Base-by-base conservation (phyloP, 257 asterid genomes). In the Salvia miltiorrhiza region DNA sequence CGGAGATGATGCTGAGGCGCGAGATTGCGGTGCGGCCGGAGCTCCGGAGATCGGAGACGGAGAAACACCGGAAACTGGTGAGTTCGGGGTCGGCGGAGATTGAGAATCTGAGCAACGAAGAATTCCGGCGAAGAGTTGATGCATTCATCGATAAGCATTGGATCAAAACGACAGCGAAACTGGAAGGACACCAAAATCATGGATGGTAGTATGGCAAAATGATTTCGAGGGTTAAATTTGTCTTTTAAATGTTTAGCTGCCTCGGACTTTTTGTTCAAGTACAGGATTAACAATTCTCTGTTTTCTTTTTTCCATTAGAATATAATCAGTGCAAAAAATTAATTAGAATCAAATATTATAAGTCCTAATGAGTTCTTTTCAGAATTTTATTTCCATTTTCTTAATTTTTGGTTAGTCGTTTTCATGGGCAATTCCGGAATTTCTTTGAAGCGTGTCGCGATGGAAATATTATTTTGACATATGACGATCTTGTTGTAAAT, bases 31-130 rank as follows among this genome's bases (percentile, higher is more conserved):
- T 54, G 71, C 77, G 66, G 70, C 80, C 73, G 69, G 88, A 78
- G 74, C 78, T 90, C 52, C 83, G 88, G 45, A 82, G 95, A 55
- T 90, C 93, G 63, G 97, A 78, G 84, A 86, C 98, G 11, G 89
- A 76, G 61, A 74, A 23, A 10, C 19, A 66, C 44, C 61, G 73
- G 71, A 21, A 67, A 19, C 50, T 43, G 21, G 56, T 9, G 58
- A 17, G 40, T 19, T 10, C 50, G 7, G 85, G 20, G 39, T 53
- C 73, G 67, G 79, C 78, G 65, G 83, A 59, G 43, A 84, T 93
- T 9, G 97, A 93, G 62, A 73, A 61, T 20, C 72, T 93, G 76
- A 93, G 95, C 71, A 82, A 44, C 73, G 97, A 93, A 59, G 97
- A 93, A 37, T 93, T 93, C 65, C 89, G 73, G 74, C 85, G 74